These are phyloP conservation scores for Astrothelium macrocarpum DNA, from an alignment of 495 filamentous ascomycete species.

Conservation along the genomic window DNA sequence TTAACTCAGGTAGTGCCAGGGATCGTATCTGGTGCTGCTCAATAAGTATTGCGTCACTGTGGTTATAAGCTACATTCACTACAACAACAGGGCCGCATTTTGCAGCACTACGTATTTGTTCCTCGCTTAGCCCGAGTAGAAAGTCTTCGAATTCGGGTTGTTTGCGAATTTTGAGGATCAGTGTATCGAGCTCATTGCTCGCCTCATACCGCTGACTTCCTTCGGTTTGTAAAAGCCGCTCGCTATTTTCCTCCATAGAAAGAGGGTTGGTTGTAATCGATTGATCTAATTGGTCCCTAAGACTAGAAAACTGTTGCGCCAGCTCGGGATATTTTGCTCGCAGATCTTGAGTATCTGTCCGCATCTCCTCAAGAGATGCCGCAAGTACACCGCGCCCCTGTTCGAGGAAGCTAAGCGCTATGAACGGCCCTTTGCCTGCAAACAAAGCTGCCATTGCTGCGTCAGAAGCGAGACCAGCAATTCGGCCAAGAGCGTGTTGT, in stretches of 20 bases:
- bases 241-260: neutral
- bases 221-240: neutral
- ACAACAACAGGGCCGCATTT: slow-evolving; percentile 15
- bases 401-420: slow-evolving; percentile 19
- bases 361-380: neutral
- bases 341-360: neutral
- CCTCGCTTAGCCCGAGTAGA: slow-evolving; percentile 9
- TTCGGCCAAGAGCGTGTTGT: slow-evolving; percentile 17
- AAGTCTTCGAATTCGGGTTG: slow-evolving; percentile 17
- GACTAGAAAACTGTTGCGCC: neutral
- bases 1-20: slow-evolving; percentile 4
- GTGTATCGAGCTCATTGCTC: neutral
- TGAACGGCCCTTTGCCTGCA: slow-evolving; percentile 8
- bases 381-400: slow-evolving; percentile 18
- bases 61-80: slow-evolving; percentile 16
- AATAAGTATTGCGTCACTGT: slow-evolving; percentile 10
- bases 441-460: slow-evolving; percentile 21
- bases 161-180: slow-evolving; percentile 17
- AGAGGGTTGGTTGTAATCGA: neutral
- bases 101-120: slow-evolving; percentile 14
- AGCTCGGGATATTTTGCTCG: neutral
- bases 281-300: neutral
- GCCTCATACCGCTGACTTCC: neutral
- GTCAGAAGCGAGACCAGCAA: slow-evolving; percentile 19
- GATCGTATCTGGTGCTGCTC: neutral